Evolutionary conservation across 2,329 filamentous ascomycete genomes (phyloP), one percentile per base, ranked within the genome.

Genomic region (Alternaria ethzedia): DNA sequence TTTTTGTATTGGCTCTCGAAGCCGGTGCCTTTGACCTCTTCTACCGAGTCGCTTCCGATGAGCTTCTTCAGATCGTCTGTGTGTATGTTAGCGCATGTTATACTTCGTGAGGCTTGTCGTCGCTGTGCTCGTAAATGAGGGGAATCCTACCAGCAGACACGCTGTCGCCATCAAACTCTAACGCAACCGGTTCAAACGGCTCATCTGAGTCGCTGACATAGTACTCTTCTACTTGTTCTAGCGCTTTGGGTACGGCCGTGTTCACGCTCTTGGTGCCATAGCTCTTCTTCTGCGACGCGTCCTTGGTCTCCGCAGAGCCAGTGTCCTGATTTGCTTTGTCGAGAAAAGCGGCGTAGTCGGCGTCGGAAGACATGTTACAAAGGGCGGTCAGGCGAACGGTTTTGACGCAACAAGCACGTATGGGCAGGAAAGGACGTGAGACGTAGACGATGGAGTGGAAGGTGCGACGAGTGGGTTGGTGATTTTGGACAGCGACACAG

Each of bases 141-240:
- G 44, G 20, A 17, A 36, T 59, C 69, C 82, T 85, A 72, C 76
- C 91, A 25, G 71, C 89, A 69, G 87, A 89, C 88, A 71, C 91
- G 74, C 4, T 83, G 54, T 76, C 80, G 66, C 86, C 85, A 20
- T 83, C 79, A 82, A 86, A 92, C 68, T 84, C 85, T 69, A 97
- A 78, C 57, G 86, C 88, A 6, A 97, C 92, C 4, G 89, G 88
- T 77, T 91, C 89, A 79, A 97, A 97, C 5, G 91, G 90, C 83
- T 96, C 93, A 78, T 97, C 94, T 28, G 92, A 89, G 63, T 97
- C 94, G 65, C 91, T 96, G 15, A 87, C 80, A 79, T 96, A 97
- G 75, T 90, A 89, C 46, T 85, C 86, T 61, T 90, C 83, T 4
- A 79, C 72, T 17, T 71, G 65, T 66, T 76, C 65, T 45, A 82